Base-by-base conservation (phyloP, 192 early-diverging fungal species). In the Coemansia furcata region DNA sequence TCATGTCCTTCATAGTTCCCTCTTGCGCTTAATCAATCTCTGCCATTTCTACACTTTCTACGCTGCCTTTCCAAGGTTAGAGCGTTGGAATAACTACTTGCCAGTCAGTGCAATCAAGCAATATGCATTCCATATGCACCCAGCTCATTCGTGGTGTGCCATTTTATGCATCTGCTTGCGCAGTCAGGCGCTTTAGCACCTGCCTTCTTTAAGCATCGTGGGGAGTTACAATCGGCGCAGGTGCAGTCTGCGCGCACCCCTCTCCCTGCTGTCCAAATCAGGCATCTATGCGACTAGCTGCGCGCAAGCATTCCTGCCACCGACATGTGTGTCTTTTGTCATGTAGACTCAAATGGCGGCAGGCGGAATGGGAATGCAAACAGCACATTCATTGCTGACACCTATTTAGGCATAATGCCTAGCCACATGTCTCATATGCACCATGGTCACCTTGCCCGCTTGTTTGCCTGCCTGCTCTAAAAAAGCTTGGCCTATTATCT, bases 331-430 rank as follows among this genome's bases (percentile, higher is more conserved):
- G 54, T 32, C 30, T 30, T 57, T 57, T 19, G 19, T 32, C 54
- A 33, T 33, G 54, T 33, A 35, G 54, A 33, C 30, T 14, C 30
- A n/a, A 17, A 32, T 57, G 54, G 32, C 54, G 30, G 54, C 30
- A 17, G 54, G 30, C 15, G 15, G 54, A 57, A 15, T 57, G 29
- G 30, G 12, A 33, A 57, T 57, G 54, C 32, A 17, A 57, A 7
- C 15, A 57, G 54, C 30, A 33, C 30, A 36, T 39, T 60, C 42
- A 60, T 74, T 74, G 72, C 72, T 74, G 66, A 74, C 72, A 74
- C 37, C 50, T 64, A 68, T 74, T 74, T 74, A 74, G 72, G 72
- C 72, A 74, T 60, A 68, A 60, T 63, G 52, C 21, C 54, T 40
- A 52, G 21, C 66, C 72, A 68, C 72, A 59, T 74, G 72, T 33